Evolutionary conservation across 192 early-diverging fungal species (phyloP).

Genomic region (Podila verticillata): DNA sequence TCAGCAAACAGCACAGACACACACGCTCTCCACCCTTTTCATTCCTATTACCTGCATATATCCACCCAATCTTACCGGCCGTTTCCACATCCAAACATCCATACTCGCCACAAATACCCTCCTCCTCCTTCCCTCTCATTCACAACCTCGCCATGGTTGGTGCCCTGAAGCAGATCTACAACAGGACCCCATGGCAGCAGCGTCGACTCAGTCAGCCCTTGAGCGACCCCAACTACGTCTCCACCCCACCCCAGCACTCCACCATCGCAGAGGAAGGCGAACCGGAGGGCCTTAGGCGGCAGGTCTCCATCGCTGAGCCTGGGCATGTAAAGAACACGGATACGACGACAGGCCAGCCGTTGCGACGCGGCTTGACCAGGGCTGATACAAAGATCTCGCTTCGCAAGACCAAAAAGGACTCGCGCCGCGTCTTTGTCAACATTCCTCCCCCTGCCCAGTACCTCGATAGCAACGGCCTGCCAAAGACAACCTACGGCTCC

Average conservation of each 20-base stretch:
- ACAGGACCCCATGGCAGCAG: slow-evolving; percentile 47
- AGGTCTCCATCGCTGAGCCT: slow-evolving; percentile 36
- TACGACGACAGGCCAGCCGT: neutral
- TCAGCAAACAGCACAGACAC: too few species aligned
- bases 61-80: too few species aligned
- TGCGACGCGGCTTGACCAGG: slow-evolving; percentile 25
- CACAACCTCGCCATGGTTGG: slow-evolving; percentile 19
- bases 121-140: too few species aligned
- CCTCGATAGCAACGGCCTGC: slow-evolving; percentile 61
- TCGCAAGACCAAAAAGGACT: slow-evolving; percentile 54
- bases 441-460: slow-evolving; percentile 63
- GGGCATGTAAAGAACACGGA: neutral
- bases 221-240: slow-evolving; percentile 37
- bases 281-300: slow-evolving; percentile 13
- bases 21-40: too few species aligned
- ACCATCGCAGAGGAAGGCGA: slow-evolving; percentile 8
- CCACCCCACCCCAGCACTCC: slow-evolving; percentile 14
- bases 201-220: slow-evolving; percentile 29
- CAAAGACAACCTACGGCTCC: slow-evolving; percentile 66
- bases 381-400: slow-evolving; percentile 58
- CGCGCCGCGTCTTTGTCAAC: slow-evolving; percentile 72
- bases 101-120: too few species aligned
- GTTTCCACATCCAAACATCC: too few species aligned
- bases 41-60: too few species aligned
- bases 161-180: slow-evolving; percentile 29